phyloP scores from a whole-genome alignment of 306 rosid species.

The Astragalus membranaceus region DNA sequence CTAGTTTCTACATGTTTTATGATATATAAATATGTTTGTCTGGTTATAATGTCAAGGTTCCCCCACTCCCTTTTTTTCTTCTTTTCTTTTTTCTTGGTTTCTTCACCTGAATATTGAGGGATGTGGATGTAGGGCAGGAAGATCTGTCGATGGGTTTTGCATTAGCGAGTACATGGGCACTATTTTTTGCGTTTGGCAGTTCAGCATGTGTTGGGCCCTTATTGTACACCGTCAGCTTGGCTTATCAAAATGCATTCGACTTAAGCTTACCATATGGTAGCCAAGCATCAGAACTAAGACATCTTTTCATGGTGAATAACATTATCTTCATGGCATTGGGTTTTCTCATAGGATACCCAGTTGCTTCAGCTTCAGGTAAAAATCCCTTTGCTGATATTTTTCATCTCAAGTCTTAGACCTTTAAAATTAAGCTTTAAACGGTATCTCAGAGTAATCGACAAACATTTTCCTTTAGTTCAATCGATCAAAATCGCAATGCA shows the following conservation, averaged over 20 bases:
- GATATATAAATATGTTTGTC: neutral
- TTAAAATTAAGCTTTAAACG: neutral
- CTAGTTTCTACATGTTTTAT: neutral
- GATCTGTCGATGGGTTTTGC: slow-evolving; percentile 81
- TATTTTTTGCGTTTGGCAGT: slow-evolving; percentile 61
- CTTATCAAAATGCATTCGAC: slow-evolving; percentile 46
- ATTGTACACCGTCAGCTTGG: slow-evolving; percentile 42
- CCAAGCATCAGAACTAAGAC: slow-evolving; percentile 36
- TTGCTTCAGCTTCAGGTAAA: slow-evolving; percentile 78
- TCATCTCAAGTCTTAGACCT: neutral
- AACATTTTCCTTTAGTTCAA: neutral
- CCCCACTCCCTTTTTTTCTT: neutral
- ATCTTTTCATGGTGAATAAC: slow-evolving; percentile 44
- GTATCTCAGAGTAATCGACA: neutral
- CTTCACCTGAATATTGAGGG: slow-evolving; percentile 59
- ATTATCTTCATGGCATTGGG: slow-evolving; percentile 39
- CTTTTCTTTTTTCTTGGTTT: neutral
- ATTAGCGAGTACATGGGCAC: slow-evolving; percentile 73
- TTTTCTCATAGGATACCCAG: slow-evolving; percentile 33
- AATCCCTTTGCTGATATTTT: neutral
- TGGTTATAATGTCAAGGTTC: slow-evolving; percentile 11
- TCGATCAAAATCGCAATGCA: neutral
- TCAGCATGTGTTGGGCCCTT: slow-evolving; percentile 57
- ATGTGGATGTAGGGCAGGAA: slow-evolving; percentile 99
- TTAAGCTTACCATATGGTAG: slow-evolving; percentile 38